Evolutionary conservation across 1,284 basidiomycete genomes (phyloP), one percentile per base, ranked within the genome.

Genomic region (Pascua sp.): DNA sequence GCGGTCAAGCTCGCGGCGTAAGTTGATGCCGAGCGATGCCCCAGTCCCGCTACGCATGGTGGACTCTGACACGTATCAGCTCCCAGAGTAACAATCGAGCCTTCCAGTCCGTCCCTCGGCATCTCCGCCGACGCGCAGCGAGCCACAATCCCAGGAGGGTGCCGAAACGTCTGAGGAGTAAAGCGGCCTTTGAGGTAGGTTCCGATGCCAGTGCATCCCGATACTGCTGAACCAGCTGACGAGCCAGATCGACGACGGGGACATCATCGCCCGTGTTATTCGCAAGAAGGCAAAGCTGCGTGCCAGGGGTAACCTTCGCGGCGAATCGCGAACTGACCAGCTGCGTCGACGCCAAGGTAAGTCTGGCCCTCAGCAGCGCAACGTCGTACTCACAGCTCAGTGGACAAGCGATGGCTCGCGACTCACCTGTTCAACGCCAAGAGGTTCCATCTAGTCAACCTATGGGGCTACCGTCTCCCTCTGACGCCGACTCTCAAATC

Each of bases 401-500:
- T 79, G 32, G 81, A 89, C 63, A 95, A 95, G 73, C 79, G 81
- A 10, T 96, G 93, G 93, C 83, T 97, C 0, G 90, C 92, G 69
- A 93, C 91, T 5, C 93, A 96, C 72, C 75, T 95, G 24, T 96
- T 91, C 89, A 93, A 96, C 68, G 88, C 92, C 1, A 96, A 95
- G 75, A 84, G 92, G 1, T 93, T 93, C 85, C 85, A 88, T 63
- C 95, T 96, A 93, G 82, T 86, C 63, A 86, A 86, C 63, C 81
- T 89, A 71, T 96, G 92, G 91, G 90, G 90, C 0, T 91, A 90
- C 71, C 81, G 90, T 65, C 79, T 97, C 85, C 88, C 91, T 2
- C 74, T 86, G 1, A 84, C 85, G 1, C 91, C 93, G 0, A 93
- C 91, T 0, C 89, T 93, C 68, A 97, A 96, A 69, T 83, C 89